These are phyloP conservation scores for Senna tora DNA, from an alignment of 306 rosid species.

Conservation along the genomic window DNA sequence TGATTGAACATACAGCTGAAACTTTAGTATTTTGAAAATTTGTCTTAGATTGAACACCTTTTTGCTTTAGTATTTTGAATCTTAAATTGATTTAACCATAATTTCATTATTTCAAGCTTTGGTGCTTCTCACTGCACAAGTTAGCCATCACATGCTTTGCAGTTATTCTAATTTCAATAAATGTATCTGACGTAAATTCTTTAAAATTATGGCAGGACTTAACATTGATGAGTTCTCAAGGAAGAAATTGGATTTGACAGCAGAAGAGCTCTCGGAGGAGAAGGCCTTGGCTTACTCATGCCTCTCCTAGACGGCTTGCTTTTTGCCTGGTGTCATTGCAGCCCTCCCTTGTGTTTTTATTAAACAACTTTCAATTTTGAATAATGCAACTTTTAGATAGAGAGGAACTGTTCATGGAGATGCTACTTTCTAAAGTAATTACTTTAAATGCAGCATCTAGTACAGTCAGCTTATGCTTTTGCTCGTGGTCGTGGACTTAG, in stretches of 20 bases:
- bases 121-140: neutral
- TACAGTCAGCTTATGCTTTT: constrained; percentile 30
- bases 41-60: neutral
- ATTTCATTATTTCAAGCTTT: neutral
- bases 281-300: constrained; percentile 93
- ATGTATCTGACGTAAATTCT: constrained; percentile 16
- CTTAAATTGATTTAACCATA: neutral
- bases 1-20: constrained; percentile 1
- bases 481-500: constrained; percentile 3
- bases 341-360: constrained; percentile 32
- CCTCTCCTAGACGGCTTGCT: constrained; percentile 57
- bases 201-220: constrained; percentile 59
- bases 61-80: neutral
- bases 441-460: constrained; percentile 36
- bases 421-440: constrained; percentile 39
- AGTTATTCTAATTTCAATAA: neutral
- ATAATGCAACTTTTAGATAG: constrained; percentile 54
- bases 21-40: neutral
- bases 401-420: constrained; percentile 48
- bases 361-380: constrained; percentile 56
- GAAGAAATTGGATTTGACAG: constrained; percentile 88
- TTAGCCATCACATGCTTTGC: neutral
- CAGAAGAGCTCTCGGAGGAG: constrained; percentile 83
- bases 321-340: constrained; percentile 7
- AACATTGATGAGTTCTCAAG: constrained; percentile 81